Evolutionary conservation across 2,329 filamentous ascomycete species (phyloP), one percentile per base, ranked within the genome.

Genomic region (Trichophyton benhamiae): DNA sequence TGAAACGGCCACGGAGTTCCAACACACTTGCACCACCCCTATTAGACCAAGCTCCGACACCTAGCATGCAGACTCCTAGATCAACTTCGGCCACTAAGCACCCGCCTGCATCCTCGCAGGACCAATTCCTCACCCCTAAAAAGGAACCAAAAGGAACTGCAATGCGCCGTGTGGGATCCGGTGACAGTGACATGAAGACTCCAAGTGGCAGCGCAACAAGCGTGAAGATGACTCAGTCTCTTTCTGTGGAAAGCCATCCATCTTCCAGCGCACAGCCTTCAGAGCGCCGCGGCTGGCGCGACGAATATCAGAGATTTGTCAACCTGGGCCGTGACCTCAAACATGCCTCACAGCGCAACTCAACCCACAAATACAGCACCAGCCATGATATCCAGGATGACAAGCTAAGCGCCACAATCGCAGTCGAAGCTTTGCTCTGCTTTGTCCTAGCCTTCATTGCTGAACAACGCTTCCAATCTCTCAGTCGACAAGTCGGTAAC

Each of bases 391-490:
- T 46, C 20, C 61, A 62, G 20, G 72, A 72, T 57, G 71, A 72
- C 58, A 76, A 75, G 61, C 66, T 74, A 36, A 72, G 73, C 30
- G 73, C 71, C 15, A 71, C 71, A 13, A 72, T 73, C 55, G 74
- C 71, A 15, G 71, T 78, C 36, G 78, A 80, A 65, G 74, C 76
- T 9, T 70, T 79, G 48, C 69, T 79, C 46, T 77, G 75, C 62
- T 80, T 78, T 63, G 76, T 78, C 59, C 70, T 80, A 36, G 76
- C 77, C 9, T 78, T 78, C 63, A 72, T 75, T 52, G 72, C 73
- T 15, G 74, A 77, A 57, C 74, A 78, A 53, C 72, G 74, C 58
- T 70, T 66, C 27, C 76, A 75, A 63, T 65, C 67, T 1, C 59
- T 73, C 30, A 67, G 66, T 27, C 72, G 75, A 20, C 72, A 74